phyloP scores from a whole-genome alignment of 139 green algal species.

The Volvox reticuliferus region DNA sequence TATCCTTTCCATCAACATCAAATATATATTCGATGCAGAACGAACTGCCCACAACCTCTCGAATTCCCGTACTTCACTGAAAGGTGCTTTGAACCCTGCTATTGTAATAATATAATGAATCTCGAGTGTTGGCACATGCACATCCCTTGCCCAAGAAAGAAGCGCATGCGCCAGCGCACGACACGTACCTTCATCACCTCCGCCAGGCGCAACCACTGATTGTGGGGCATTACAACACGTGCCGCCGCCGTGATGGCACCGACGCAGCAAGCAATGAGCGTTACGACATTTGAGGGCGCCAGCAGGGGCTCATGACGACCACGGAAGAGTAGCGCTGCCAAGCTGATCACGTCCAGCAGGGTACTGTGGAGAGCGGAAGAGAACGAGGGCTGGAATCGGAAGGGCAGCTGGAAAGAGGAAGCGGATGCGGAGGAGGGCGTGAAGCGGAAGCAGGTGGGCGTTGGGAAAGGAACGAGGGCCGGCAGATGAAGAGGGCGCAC shows the following conservation, averaged over 20 bases:
- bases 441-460: too few species aligned
- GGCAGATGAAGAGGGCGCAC: neutral
- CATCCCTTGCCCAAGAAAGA: too few species aligned
- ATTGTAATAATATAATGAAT: too few species aligned
- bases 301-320: neutral
- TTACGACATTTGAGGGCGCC: neutral
- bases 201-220: neutral
- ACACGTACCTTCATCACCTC: slow-evolving; percentile 3
- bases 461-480: too few species aligned
- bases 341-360: neutral
- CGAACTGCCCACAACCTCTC: too few species aligned
- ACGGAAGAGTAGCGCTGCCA: neutral
- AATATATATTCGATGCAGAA: too few species aligned
- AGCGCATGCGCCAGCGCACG: too few species aligned
- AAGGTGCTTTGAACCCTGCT: too few species aligned
- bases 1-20: too few species aligned
- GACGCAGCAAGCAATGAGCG: slow-evolving; percentile 6
- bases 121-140: too few species aligned
- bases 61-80: too few species aligned
- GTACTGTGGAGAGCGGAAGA: neutral
- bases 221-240: neutral
- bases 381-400: neutral
- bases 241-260: neutral
- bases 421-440: neutral
- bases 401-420: neutral